Base-by-base conservation (phyloP, 2,329 filamentous ascomycete genomes). In the Magnaporthiopsis rhizophila region DNA sequence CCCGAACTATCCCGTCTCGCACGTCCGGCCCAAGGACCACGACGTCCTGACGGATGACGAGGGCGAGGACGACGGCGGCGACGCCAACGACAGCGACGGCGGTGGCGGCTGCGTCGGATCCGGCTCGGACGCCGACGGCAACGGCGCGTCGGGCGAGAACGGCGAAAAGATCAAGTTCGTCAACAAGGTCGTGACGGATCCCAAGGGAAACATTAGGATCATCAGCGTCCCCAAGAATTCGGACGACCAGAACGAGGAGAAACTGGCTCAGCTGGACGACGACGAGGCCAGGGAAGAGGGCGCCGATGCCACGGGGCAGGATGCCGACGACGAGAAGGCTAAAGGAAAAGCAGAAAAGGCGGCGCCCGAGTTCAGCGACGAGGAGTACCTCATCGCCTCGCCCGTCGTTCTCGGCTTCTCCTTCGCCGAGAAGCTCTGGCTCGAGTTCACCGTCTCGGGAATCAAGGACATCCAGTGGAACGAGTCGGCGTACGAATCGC, bases 351-450 rank as follows among this genome's bases (percentile, higher is more conserved):
- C 70, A 4, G 72, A 74, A n/a, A 66, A 70, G 2, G 68, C 71
- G 34, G 18, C 73, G 3, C 82, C 81, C 1, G 79, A 84, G 26
- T 93, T 95, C 73, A 89, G 83, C 0, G 90, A 95, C 61, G 91
- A 96, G 67, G 90, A 97, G 69, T 88, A 95, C 30, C 79, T 97
- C 7, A 88, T 96, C 61, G 88, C 92, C 2, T 94, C 90, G 2
- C 89, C 92, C 0, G 87, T 96, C 0, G 90, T 96, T 0, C 83
- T 96, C 1, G 93, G 92, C 0, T 97, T 96, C 70, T 86, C 91
- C 0, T 96, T 97, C 73, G 86, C 86, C 0, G 91, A 96, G 75
- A 97, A 96, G 76, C 80, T 91, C 12, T 97, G 92, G 93, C 83
- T 96, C 0, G 91, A 97, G 73, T 92, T 97, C 70, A 88, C 87